Evolutionary conservation across 768 basidiomycete genomes (phyloP).

Genomic region (Kwoniella dejecticola): DNA sequence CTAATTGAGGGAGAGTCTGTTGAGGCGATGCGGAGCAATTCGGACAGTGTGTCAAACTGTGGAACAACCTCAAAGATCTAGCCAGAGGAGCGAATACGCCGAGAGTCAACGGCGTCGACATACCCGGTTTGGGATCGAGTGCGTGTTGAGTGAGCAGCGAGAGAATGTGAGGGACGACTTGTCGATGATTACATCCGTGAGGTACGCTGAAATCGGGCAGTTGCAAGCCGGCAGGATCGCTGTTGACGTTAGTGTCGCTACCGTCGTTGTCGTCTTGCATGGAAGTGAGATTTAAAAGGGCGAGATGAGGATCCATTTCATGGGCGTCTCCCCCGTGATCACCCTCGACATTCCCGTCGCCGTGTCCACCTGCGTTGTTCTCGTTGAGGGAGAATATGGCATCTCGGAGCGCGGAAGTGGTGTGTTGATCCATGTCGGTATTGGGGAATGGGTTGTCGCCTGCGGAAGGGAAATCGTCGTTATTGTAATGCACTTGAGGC

Average conservation of each 20-base stretch:
- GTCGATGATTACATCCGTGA: constrained; percentile 34
- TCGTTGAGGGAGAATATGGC: constrained; percentile 51
- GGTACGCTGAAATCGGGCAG: constrained; percentile 16
- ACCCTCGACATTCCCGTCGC: constrained; percentile 30
- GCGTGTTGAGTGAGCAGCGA: constrained; percentile 36
- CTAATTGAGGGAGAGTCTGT: constrained; percentile 52
- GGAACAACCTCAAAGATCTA: constrained; percentile 45
- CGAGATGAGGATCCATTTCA: constrained; percentile 44
- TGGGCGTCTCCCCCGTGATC: constrained; percentile 29
- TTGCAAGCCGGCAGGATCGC: constrained; percentile 17
- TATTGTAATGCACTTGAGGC: constrained; percentile 21
- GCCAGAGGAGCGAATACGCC: constrained; percentile 43
- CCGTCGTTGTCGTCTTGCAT: constrained; percentile 32
- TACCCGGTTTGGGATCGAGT: constrained; percentile 48
- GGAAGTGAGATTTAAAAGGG: constrained; percentile 44
- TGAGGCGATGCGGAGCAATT: constrained; percentile 40
- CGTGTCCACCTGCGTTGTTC: constrained; percentile 29
- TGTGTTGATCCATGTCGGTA: constrained; percentile 50
- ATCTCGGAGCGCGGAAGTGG: constrained; percentile 50
- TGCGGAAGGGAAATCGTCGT: constrained; percentile 33
- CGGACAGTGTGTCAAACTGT: constrained; percentile 37
- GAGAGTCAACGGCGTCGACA: constrained; percentile 46
- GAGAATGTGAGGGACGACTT: constrained; percentile 46
- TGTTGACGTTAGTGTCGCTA: constrained; percentile 4
- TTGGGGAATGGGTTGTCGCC: constrained; percentile 37